These are phyloP conservation scores for Phialophora chinensis DNA, from an alignment of 2,329 filamentous ascomycete species.

Conservation along the genomic window DNA sequence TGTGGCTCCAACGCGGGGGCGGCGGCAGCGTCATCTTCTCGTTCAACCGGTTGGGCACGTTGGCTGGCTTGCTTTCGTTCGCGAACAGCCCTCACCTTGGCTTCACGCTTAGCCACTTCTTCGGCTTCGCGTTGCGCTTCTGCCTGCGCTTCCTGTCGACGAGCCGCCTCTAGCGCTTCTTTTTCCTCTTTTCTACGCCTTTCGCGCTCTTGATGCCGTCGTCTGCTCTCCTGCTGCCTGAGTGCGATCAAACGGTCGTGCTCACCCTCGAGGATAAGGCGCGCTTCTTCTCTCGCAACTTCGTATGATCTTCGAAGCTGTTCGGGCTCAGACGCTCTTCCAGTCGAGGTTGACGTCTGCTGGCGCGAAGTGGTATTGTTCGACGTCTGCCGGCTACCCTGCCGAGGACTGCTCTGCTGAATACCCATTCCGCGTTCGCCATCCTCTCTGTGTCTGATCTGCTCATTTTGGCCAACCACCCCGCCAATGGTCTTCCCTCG, in stretches of 20 bases:
- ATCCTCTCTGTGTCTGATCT: background rate
- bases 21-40: background rate
- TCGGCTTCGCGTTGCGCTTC: background rate
- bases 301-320: constrained; percentile 32
- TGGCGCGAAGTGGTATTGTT: constrained; percentile 7
- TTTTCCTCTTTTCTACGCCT: constrained; percentile 19
- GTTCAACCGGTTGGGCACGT: background rate
- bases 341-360: constrained; percentile 9
- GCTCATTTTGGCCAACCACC: background rate
- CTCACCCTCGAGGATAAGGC: constrained; percentile 39
- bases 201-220: constrained; percentile 24
- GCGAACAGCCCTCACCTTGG: background rate
- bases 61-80: background rate
- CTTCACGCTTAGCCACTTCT: background rate
- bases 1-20: background rate
- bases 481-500: constrained; percentile 8
- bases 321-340: constrained; percentile 7
- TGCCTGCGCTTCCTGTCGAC: constrained; percentile 9
- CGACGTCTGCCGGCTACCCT: constrained; percentile 1
- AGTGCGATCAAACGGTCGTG: constrained; percentile 33
- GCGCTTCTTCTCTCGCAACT: constrained; percentile 38
- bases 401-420: constrained; percentile 10
- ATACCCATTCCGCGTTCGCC: constrained; percentile 13
- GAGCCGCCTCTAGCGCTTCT: constrained; percentile 6
- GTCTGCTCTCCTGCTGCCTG: constrained; percentile 27